These are phyloP conservation scores for Barnettozyma siamensis DNA, from an alignment of 805 yeast genomes.

Conservation along the genomic window DNA sequence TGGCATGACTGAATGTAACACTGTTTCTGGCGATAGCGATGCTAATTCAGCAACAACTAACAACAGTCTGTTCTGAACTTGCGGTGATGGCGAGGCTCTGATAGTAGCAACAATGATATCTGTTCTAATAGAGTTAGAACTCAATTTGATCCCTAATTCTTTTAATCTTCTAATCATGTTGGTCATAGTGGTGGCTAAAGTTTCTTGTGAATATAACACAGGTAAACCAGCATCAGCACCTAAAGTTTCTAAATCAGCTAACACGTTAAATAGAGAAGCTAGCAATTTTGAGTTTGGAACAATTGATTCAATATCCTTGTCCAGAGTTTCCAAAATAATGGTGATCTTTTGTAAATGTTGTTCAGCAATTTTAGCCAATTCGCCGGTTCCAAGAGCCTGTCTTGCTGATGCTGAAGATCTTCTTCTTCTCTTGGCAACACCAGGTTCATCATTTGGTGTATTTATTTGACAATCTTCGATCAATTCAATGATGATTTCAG, in stretches of 20 bases:
- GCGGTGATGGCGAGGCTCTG: conserved; percentile 85
- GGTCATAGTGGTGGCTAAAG: conserved; percentile 80
- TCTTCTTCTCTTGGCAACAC: conserved; percentile 75
- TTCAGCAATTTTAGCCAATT: conserved; percentile 70
- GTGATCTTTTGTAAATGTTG: conserved; percentile 74
- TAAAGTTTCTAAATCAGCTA: conserved; percentile 74
- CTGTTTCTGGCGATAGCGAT: conserved; percentile 80
- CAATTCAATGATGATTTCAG: conserved; percentile 51
- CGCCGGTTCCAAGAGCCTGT: conserved; percentile 65
- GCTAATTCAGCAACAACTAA: conserved; percentile 86
- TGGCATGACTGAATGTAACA: conserved; percentile 97
- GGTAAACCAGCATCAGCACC: conserved; percentile 92
- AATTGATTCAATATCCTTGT: conserved; percentile 33
- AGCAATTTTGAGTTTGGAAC: conserved; percentile 39
- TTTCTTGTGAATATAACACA: conserved; percentile 85
- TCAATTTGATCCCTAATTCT: conserved; percentile 34
- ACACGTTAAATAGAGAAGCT: conserved; percentile 49
- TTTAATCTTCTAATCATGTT: conserved; percentile 56
- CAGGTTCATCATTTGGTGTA: conserved; percentile 31
- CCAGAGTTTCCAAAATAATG: conserved; percentile 72
- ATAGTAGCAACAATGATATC: conserved; percentile 89
- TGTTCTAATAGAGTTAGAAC: conserved; percentile 69
- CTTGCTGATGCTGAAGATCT: conserved; percentile 70
- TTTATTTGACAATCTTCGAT: conserved; percentile 57
- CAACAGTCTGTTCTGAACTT: conserved; percentile 84